Percentiles rank a stretch among this genome's conserved stretches.
These are phyloP conservation scores for Lentinula sp. DNA, from an alignment of 768 basidiomycete species.

Conservation along the genomic window DNA sequence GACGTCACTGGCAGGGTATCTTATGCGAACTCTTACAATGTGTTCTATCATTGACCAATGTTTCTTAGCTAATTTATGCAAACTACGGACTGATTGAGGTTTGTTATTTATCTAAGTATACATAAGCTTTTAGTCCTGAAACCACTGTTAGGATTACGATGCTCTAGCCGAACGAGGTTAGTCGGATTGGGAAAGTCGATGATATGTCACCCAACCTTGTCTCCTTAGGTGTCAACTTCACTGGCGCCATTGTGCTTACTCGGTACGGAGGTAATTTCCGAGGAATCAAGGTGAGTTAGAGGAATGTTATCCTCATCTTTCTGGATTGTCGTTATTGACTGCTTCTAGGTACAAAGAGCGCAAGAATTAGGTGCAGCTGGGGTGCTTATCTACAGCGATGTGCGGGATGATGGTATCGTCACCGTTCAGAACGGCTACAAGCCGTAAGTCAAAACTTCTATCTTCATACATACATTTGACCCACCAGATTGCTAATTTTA, in stretches of 20 bases:
- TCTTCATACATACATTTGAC: too few species aligned
- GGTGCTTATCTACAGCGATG: conserved; percentile 79
- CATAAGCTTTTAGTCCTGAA: background rate
- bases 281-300: conserved; percentile 67
- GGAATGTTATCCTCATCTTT: background rate
- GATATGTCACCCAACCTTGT: background rate
- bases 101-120: background rate
- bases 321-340: conserved; percentile 9
- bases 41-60: background rate
- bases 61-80: conserved; percentile 43
- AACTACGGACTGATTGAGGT: conserved; percentile 45
- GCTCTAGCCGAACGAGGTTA: conserved; percentile 44
- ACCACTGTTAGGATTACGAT: conserved; percentile 45
- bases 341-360: conserved; percentile 66
- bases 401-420: conserved; percentile 78
- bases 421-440: conserved; percentile 59
- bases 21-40: conserved; percentile 24
- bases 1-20: conserved; percentile 52
- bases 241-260: conserved; percentile 52
- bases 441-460: background rate
- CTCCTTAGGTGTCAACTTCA: conserved; percentile 47
- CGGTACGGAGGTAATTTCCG: conserved; percentile 78
- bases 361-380: conserved; percentile 79
- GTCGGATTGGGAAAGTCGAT: conserved; percentile 4
- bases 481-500: background rate